phyloP scores from a whole-genome alignment of 331 rosid genomes.

The Arachis monticola region DNA sequence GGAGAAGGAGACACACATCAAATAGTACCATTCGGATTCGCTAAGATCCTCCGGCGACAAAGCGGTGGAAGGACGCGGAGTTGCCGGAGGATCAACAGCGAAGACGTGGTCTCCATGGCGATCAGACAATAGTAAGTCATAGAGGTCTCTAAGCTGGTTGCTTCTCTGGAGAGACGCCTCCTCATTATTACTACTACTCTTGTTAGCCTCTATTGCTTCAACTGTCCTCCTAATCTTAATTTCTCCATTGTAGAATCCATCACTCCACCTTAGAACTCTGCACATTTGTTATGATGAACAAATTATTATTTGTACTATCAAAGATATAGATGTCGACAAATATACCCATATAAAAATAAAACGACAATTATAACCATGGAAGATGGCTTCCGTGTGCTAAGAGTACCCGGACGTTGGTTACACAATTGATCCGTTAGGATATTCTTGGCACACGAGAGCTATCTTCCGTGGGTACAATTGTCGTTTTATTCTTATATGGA shows the following conservation, averaged over 20 bases:
- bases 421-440: no score
- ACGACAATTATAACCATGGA: no score
- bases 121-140: constrained; percentile 51
- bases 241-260: constrained; percentile 76
- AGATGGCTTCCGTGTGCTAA: no score
- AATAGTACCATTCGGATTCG: constrained; percentile 79
- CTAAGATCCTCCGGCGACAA: constrained; percentile 83
- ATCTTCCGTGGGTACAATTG: no score
- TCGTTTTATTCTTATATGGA: no score
- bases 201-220: constrained; percentile 61
- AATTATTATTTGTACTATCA: no score
- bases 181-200: constrained; percentile 36
- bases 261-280: constrained; percentile 66
- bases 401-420: no score
- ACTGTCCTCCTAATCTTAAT: constrained; percentile 74
- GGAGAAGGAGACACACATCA: constrained; percentile 77
- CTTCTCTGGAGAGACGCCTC: constrained; percentile 69
- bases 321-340: no score
- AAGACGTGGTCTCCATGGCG: constrained; percentile 46
- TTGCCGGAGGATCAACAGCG: constrained; percentile 35
- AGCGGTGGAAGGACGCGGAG: constrained; percentile 63
- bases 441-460: no score
- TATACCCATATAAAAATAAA: no score
- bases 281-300: no score
- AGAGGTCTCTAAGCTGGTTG: constrained; percentile 76